These are phyloP conservation scores for Schwanniomyces sp. DNA, from an alignment of 805 yeast genomes.

Conservation along the genomic window DNA sequence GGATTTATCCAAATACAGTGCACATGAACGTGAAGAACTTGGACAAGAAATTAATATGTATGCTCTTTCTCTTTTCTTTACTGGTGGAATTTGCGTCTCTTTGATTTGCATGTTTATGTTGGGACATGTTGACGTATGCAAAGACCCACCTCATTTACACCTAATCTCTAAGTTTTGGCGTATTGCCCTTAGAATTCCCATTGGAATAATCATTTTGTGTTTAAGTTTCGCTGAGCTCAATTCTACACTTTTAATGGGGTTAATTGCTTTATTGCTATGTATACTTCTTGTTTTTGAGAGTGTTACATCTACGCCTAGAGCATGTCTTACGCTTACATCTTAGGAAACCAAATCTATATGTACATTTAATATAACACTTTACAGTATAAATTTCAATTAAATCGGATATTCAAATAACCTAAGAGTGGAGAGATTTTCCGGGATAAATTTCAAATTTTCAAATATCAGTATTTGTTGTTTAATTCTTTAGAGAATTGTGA, in stretches of 20 bases:
- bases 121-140: constrained; percentile 45
- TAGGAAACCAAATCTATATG: not conserved
- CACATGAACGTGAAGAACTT: constrained; percentile 4
- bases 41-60: constrained; percentile 31
- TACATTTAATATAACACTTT: not conserved
- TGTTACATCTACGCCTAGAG: constrained; percentile 24
- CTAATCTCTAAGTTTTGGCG: constrained; percentile 35
- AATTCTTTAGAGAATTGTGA: not conserved
- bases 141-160: constrained; percentile 36
- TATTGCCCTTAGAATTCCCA: constrained; percentile 40
- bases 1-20: constrained; percentile 2
- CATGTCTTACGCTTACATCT: constrained; percentile 3
- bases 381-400: not conserved
- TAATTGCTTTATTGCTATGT: constrained; percentile 34
- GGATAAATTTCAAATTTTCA: not conserved
- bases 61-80: constrained; percentile 49
- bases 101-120: constrained; percentile 37
- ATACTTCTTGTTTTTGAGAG: constrained; percentile 39
- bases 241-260: constrained; percentile 42
- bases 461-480: not conserved
- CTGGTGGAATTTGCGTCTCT: constrained; percentile 53
- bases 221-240: constrained; percentile 45
- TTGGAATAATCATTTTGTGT: constrained; percentile 38
- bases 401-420: not conserved
- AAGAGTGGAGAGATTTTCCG: not conserved